Evolutionary conservation across 169 alveolate species (phyloP), one percentile per base, ranked within the genome.

Genomic region (Theileria equi): DNA sequence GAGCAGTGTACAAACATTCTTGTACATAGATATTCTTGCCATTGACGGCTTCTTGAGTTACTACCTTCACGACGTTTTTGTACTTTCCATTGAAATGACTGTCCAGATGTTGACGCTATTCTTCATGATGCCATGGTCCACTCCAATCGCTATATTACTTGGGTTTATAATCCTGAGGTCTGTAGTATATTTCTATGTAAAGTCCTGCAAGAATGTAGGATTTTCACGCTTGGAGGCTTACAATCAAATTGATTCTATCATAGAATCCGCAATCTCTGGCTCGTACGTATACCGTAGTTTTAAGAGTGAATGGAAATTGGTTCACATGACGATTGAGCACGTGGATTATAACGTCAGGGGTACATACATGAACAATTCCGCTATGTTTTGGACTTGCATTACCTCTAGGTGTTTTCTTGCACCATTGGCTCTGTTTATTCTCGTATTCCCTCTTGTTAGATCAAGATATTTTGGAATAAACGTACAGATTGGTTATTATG

Each of bases 231-330:
- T 72, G 34, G 82, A 72, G 23, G 17, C 63, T 29, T 36, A 13
- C 54, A 49, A 32, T 3, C 13, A 36, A 0, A 62, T 72, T 23
- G 52, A 72, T 26, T 34, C 65, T 48, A 48, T 44, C 7, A 61
- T 41, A 16, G 76, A 58, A 3, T 61, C 60, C 44, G 65, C 49
- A 21, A 50, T 72, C 1, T 45, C 76, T 10, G 82, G 82, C 2
- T 61, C 82, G 7, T 48, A 5, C 0, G 55, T 72, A 0, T 72
- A 72, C 17, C 31, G 82, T 17, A 72, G 82, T 21, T 72, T 72
- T 55, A 54, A 65, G 16, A 72, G 21, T 49, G 82, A 72, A 34
- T 43, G 35, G 23, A 25, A 47, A 31, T 55, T 64, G 4, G n/a
- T 72, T 28, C 21, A 63, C 2, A 17, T 35, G 8, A 40, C 62